These are phyloP conservation scores for Baeospora myosura DNA, from an alignment of 1,284 basidiomycete species.

Conservation along the genomic window DNA sequence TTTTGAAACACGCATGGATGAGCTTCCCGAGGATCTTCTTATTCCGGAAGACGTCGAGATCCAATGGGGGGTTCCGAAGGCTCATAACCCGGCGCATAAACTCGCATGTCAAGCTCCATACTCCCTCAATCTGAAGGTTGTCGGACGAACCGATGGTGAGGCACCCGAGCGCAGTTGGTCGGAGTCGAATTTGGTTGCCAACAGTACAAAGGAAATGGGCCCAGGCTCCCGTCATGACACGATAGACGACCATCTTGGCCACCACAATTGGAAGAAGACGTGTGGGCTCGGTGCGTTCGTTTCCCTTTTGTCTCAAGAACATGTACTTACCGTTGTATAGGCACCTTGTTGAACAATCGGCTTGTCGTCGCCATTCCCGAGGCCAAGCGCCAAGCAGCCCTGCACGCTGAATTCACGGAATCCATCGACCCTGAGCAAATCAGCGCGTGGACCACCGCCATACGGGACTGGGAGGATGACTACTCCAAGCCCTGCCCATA, in stretches of 20 bases:
- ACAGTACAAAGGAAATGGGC: conserved; percentile 11
- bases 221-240: conserved; percentile 16
- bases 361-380: conserved; percentile 12
- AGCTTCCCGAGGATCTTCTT: background rate
- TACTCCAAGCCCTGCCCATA: conserved; percentile 9
- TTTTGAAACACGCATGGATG: background rate
- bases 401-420: conserved; percentile 7
- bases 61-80: background rate
- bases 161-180: background rate
- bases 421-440: background rate
- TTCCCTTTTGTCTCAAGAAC: background rate
- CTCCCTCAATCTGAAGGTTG: no score
- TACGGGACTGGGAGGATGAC: conserved; percentile 11
- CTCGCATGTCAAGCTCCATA: background rate
- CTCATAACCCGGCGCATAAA: background rate
- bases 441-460: conserved; percentile 6
- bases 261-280: conserved; percentile 17
- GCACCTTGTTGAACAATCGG: conserved; percentile 2
- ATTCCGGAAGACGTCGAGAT: background rate
- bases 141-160: background rate
- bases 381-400: conserved; percentile 6
- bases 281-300: conserved; percentile 10
- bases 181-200: background rate
- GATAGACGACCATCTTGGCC: conserved; percentile 15
- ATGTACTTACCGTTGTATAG: conserved; percentile 3